These are phyloP conservation scores for Fusarium burgessii DNA, from an alignment of 2,329 filamentous ascomycete species.

Conservation along the genomic window DNA sequence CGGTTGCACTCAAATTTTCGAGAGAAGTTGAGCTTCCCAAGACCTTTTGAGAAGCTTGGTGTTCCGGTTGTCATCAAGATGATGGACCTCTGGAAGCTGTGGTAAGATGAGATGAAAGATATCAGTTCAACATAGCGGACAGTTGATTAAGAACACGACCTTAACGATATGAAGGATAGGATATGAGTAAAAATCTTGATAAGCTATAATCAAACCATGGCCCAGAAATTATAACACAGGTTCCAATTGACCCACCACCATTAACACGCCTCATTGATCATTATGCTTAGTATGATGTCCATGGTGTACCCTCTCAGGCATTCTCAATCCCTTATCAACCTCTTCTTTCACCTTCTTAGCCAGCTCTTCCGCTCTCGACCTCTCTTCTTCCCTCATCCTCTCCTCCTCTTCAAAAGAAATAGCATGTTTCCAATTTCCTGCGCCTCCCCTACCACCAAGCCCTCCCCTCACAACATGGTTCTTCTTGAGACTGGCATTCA, in stretches of 20 bases:
- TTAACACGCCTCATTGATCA: slow-evolving; percentile 1
- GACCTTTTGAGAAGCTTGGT: slow-evolving; percentile 2
- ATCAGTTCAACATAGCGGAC: not conserved
- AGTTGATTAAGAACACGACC: not conserved
- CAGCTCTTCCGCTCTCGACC: slow-evolving; percentile 52
- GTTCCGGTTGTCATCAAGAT: not conserved
- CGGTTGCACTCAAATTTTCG: slow-evolving; percentile 27
- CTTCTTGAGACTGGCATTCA: slow-evolving; percentile 49
- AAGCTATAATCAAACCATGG: not conserved
- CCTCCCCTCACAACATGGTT: slow-evolving; percentile 39
- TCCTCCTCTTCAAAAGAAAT: slow-evolving; percentile 45
- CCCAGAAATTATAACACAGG: not conserved
- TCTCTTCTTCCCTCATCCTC: slow-evolving; percentile 42
- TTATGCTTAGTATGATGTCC: slow-evolving; percentile 24
- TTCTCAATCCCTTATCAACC: slow-evolving; percentile 61
- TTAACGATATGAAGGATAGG: not conserved
- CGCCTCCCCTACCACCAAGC: slow-evolving; percentile 64
- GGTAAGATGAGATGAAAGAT: not conserved
- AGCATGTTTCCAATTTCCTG: slow-evolving; percentile 63
- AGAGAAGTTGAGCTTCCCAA: slow-evolving; percentile 37
- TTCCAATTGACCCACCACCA: not conserved
- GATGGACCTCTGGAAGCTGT: not conserved
- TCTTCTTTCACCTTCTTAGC: slow-evolving; percentile 58
- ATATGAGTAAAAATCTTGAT: not conserved
- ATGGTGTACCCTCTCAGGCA: slow-evolving; percentile 60